phyloP scores from a whole-genome alignment of 2,329 filamentous ascomycete genomes.

The Aureobasidium sp. region DNA sequence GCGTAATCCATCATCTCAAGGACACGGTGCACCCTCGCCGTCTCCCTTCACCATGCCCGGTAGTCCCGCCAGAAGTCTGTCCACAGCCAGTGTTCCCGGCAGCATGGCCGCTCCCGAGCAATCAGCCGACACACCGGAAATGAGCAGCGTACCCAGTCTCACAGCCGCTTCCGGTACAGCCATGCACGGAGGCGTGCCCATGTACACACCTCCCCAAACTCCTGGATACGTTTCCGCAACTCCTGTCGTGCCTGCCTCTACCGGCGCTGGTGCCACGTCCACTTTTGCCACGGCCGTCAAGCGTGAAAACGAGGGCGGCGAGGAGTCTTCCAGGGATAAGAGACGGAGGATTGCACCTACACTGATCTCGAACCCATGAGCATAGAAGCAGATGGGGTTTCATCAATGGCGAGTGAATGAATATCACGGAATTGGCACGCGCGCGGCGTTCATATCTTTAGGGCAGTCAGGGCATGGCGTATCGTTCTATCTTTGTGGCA shows the following conservation, averaged over 20 bases:
- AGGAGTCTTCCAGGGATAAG: constrained; percentile 32
- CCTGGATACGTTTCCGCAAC: constrained; percentile 49
- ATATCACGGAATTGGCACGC: background rate
- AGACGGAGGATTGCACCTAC: constrained; percentile 39
- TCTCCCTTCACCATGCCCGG: constrained; percentile 15
- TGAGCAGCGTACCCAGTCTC: constrained; percentile 67
- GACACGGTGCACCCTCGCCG: constrained; percentile 11
- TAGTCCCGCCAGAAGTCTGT: constrained; percentile 15
- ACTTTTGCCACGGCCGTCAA: constrained; percentile 19
- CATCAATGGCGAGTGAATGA: background rate
- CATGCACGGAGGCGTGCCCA: constrained; percentile 48
- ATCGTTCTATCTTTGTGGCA: background rate
- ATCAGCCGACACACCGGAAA: constrained; percentile 63
- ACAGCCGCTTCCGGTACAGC: constrained; percentile 54
- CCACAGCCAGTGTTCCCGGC: constrained; percentile 14
- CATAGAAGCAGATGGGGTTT: too few relatives aligned
- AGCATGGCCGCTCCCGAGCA: constrained; percentile 20
- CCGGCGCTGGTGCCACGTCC: background rate
- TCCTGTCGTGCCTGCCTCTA: constrained; percentile 24
- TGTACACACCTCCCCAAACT: constrained; percentile 86
- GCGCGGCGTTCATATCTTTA: background rate
- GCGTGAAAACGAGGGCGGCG: constrained; percentile 28
- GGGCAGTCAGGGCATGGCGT: background rate
- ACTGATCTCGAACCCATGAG: background rate
- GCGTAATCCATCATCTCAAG: constrained; percentile 15